Conservation (phyloP, 1,284 basidiomycete genomes). For the Schizophyllum amplum region DNA sequence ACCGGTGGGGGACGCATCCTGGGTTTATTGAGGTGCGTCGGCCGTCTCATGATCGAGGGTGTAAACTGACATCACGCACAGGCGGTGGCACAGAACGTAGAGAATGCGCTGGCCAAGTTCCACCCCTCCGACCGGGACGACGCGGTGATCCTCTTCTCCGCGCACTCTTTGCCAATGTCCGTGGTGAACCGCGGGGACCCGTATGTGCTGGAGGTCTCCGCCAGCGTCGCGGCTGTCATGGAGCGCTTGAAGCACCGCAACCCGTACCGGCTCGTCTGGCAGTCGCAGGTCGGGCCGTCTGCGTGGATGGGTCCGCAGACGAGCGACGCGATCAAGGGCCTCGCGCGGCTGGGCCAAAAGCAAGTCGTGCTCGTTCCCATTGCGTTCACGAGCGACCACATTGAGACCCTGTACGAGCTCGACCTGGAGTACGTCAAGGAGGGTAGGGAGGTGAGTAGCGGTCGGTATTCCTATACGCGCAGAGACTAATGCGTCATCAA, state of each 20-base stretch:
- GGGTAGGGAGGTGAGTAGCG: constrained; percentile 70
- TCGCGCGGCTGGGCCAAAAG: constrained; percentile 84
- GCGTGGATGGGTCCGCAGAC: constrained; percentile 99
- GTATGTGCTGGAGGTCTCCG: constrained; percentile 93
- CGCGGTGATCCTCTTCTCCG: constrained; percentile 90
- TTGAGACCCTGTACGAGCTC: constrained; percentile 96
- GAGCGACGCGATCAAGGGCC: constrained; percentile 84
- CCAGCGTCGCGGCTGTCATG: constrained; percentile 90
- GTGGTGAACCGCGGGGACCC: constrained; percentile 98
- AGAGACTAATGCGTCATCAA: too few relatives aligned
- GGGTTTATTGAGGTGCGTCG: constrained; percentile 83
- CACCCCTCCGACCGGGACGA: constrained; percentile 62
- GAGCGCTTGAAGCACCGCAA: constrained; percentile 70
- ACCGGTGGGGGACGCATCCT: constrained; percentile 94
- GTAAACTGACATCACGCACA: constrained; percentile 22
- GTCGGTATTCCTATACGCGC: too few relatives aligned
- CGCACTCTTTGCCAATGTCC: constrained; percentile 96
- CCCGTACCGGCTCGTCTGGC: constrained; percentile 94
- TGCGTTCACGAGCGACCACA: constrained; percentile 98
- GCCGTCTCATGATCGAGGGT: background rate
- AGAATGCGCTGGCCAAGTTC: constrained; percentile 78
- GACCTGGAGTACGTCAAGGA: constrained; percentile 93
- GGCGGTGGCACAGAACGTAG: constrained; percentile 89
- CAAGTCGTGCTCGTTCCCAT: constrained; percentile 89
- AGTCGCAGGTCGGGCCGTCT: constrained; percentile 94